Evolutionary conservation across 2,329 filamentous ascomycete species (phyloP).

Genomic region (Aspergillus ochraceus): DNA sequence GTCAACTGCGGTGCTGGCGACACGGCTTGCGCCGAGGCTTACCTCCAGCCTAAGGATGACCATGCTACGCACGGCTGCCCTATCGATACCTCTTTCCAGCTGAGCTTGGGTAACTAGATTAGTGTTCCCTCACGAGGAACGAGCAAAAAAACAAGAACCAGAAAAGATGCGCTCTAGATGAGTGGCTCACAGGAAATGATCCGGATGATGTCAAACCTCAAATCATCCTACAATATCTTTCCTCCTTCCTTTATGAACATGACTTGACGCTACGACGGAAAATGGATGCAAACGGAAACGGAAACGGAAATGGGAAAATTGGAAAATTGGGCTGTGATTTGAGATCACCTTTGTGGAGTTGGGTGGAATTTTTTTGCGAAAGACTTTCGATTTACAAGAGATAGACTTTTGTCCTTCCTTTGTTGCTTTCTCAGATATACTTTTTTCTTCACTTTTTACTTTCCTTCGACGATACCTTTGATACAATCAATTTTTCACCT

Average conservation of each 20-base stretch:
- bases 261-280: no score
- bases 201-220: no score
- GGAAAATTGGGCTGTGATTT: no score
- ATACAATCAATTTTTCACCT: no score
- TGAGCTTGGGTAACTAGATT: constrained; percentile 33
- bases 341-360: no score
- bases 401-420: background rate
- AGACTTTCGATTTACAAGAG: background rate
- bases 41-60: constrained; percentile 42
- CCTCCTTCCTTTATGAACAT: no score
- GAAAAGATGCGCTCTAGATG: background rate
- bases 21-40: constrained; percentile 36
- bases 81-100: constrained; percentile 31
- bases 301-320: no score
- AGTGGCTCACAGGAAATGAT: background rate
- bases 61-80: constrained; percentile 44
- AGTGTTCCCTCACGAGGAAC: background rate
- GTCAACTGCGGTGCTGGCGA: constrained; percentile 40
- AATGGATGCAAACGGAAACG: no score
- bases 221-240: no score
- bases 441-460: constrained; percentile 6
- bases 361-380: no score
- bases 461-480: constrained; percentile 1
- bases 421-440: background rate
- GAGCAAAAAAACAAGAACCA: no score